Evolutionary conservation across 176 grass and related monocot genomes (phyloP), one percentile per base, ranked within the genome.

Genomic region (Phoenix dactylifera): DNA sequence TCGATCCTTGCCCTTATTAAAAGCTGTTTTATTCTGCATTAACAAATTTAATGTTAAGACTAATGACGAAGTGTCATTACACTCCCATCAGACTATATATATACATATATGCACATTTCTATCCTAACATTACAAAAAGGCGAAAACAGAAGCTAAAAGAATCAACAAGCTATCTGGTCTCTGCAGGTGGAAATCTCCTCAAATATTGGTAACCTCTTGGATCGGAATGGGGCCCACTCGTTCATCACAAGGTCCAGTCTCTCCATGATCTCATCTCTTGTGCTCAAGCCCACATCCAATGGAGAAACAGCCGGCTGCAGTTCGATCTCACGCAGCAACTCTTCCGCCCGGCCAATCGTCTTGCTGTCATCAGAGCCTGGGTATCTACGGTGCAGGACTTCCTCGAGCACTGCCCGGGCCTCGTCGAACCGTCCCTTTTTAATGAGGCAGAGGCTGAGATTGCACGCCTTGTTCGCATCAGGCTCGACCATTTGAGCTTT

Each of bases 141-240:
- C 18, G 50, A 50, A 17, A 49, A 4, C 0, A 79, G 59, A 6
- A 59, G 57, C 22, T 4, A 20, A 26, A 26, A 59, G 23, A 63
- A 76, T 88, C 81, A 98, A 64, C 84, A 97, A 49, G 87, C 79
- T 53, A 97, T 85, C 67, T 85, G 87, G 63, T 97, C 93, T 66
- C 73, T 83, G 16, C 82, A 85, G 29, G 77, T 58, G 22, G 78
- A 66, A 58, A 92, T 83, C 72, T 98, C 93, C 70, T 98, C 93
- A 55, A 98, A 98, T n/a, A 98, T 86, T 17, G 93, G 93, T 49
- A 98, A 35, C 64, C 93, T 76, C 62, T 66, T 92, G 51, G 93
- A 88, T 51, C 76, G 85, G 67, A 79, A 88, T 0, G 93, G 87
- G 0, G 70, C 76, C 93, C 87, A 92, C 3, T 92, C 84, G 17